A percentile compares a stretch with the other conserved stretches of the same genome.
These are phyloP conservation scores for Pochonia chlamydosporia DNA, from an alignment of 2,329 filamentous ascomycete genomes.

Conservation along the genomic window DNA sequence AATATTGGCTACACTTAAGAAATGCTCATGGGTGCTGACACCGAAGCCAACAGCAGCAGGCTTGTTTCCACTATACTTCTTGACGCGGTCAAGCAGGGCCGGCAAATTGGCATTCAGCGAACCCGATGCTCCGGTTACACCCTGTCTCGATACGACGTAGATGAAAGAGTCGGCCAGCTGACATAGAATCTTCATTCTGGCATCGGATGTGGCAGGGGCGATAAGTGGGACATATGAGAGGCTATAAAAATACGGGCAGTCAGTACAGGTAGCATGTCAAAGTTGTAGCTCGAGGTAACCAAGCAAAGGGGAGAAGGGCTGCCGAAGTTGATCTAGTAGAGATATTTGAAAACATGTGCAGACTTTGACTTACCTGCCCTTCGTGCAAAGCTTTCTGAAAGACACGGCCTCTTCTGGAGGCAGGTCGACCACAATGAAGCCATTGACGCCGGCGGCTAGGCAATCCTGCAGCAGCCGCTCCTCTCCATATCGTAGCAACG, in stretches of 20 bases:
- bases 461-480: conserved; percentile 81
- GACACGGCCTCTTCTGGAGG: conserved; percentile 92
- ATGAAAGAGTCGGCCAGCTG: conserved; percentile 97
- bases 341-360: not conserved
- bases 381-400: conserved; percentile 80
- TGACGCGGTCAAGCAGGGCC: conserved; percentile 75
- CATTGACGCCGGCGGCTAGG: conserved; percentile 79
- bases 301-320: not conserved
- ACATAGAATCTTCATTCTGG: conserved; percentile 92
- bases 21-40: conserved; percentile 92
- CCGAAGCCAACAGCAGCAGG: conserved; percentile 93
- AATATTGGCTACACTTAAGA: conserved; percentile 73
- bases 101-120: conserved; percentile 77
- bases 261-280: not conserved
- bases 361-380: conserved; percentile 54
- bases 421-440: conserved; percentile 94
- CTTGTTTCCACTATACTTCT: conserved; percentile 85
- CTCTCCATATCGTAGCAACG: conserved; percentile 88
- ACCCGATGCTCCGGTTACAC: conserved; percentile 86
- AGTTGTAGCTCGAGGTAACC: not conserved
- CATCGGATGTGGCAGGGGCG: conserved; percentile 85
- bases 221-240: conserved; percentile 97
- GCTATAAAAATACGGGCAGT: conserved; percentile 29
- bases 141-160: conserved; percentile 96
- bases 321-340: not conserved